phyloP scores from a whole-genome alignment of 2,329 filamentous ascomycete genomes.

The Eutypella sp. region DNA sequence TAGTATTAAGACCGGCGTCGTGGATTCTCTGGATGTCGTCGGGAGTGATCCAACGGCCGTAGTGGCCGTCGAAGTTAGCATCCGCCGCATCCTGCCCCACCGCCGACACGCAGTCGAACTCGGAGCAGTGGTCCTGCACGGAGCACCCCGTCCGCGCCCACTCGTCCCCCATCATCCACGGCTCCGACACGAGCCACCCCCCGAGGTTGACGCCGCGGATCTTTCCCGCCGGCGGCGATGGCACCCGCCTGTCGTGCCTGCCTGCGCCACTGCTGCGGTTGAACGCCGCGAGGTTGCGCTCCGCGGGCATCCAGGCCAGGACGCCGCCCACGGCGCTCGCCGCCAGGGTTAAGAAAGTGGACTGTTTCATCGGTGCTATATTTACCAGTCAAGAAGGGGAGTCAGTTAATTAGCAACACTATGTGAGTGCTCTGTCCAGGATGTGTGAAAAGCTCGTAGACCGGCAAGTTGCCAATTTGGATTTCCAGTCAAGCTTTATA shows the following conservation, averaged over 20 bases:
- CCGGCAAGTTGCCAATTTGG: no score
- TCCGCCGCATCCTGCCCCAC: constrained; percentile 43
- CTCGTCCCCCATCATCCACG: constrained; percentile 43
- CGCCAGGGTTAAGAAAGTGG: not conserved
- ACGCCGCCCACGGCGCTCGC: not conserved
- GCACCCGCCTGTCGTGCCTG: not conserved
- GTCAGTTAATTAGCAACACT: no score
- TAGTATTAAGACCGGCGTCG: constrained; percentile 46
- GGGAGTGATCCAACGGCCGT: constrained; percentile 44
- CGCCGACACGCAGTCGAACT: constrained; percentile 49
- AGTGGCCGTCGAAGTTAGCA: constrained; percentile 44
- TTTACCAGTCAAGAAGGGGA: no score
- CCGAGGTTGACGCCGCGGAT: constrained; percentile 53
- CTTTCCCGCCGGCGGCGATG: constrained; percentile 25
- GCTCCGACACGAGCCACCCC: constrained; percentile 47
- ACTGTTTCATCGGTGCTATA: not conserved
- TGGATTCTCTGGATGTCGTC: constrained; percentile 44
- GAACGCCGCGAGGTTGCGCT: not conserved
- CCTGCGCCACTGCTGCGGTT: not conserved
- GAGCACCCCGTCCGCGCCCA: constrained; percentile 46
- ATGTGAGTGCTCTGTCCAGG: no score
- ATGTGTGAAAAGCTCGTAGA: no score
- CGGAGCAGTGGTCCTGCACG: constrained; percentile 31
- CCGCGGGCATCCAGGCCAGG: not conserved
- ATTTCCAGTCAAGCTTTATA: no score